Evolutionary conservation across 495 filamentous ascomycete genomes (phyloP).

Genomic region (Paragyromitra xinjiangensis): DNA sequence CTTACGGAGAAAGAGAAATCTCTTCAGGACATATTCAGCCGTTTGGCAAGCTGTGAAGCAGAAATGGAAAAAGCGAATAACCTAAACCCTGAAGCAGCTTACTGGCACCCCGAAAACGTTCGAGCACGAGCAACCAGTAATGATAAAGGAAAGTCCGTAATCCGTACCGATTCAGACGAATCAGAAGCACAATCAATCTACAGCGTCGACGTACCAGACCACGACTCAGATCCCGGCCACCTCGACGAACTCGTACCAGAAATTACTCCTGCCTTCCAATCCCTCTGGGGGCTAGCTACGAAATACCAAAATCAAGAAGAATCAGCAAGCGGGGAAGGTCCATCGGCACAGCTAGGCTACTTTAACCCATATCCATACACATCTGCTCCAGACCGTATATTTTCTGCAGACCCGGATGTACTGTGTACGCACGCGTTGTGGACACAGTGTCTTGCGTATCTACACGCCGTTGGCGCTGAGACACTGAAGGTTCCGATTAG

Average conservation of each 20-base stretch:
- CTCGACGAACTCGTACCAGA: background rate
- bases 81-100: slow-evolving; percentile 1
- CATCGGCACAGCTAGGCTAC: background rate
- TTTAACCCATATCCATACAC: background rate
- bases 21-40: background rate
- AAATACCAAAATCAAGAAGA: background rate
- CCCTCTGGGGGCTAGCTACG: background rate
- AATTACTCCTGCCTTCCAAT: background rate
- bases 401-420: background rate
- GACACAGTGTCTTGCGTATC: slow-evolving; percentile 22
- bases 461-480: slow-evolving; percentile 1
- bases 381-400: background rate
- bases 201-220: background rate
- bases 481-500: slow-evolving; percentile 37
- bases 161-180: background rate
- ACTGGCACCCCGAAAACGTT: background rate
- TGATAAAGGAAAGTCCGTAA: slow-evolving; percentile 7
- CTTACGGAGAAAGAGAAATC: background rate
- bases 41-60: background rate
- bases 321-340: background rate
- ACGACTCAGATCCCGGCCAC: background rate
- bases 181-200: background rate
- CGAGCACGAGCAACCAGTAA: background rate
- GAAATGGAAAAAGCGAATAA: background rate
- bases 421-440: slow-evolving; percentile 10